Evolutionary conservation across 148 eudicot species (phyloP).

Genomic region (Fagopyrum esculentum): DNA sequence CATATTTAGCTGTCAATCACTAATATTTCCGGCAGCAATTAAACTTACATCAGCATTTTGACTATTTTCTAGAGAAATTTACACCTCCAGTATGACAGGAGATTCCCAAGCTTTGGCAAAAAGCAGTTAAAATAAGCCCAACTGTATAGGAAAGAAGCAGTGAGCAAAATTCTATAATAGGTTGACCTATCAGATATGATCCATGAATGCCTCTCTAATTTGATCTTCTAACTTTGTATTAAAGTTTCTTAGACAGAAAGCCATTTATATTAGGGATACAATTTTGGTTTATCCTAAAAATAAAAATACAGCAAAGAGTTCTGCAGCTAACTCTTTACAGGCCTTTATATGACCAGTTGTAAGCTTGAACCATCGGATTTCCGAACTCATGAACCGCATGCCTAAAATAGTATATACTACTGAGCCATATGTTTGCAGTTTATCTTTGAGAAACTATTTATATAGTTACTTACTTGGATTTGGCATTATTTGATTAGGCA

Average conservation of each 20-base stretch:
- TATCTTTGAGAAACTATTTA: background rate
- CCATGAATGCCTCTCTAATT: background rate
- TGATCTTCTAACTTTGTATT: background rate
- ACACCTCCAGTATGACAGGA: background rate
- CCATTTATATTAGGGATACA: background rate
- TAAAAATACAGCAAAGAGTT: background rate
- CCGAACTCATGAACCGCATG: background rate
- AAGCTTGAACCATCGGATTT: background rate
- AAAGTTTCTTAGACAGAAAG: background rate
- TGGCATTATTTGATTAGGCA: background rate
- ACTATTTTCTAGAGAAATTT: background rate
- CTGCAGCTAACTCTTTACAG: background rate
- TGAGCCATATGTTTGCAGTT: background rate
- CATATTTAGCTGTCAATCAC: background rate
- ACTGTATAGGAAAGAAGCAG: background rate
- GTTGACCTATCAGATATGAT: constrained; percentile 2
- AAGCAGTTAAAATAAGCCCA: background rate
- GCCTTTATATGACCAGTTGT: background rate
- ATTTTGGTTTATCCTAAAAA: background rate
- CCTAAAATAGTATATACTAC: background rate
- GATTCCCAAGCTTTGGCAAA: background rate
- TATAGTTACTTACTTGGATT: background rate
- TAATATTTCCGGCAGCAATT: background rate
- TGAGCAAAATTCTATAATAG: background rate
- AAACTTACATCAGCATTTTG: background rate